Percentiles rank a stretch among this genome's conserved stretches.
Evolutionary conservation across 805 yeast species (phyloP).

Genomic region (Cyberlindnera euphorbiiphila): DNA sequence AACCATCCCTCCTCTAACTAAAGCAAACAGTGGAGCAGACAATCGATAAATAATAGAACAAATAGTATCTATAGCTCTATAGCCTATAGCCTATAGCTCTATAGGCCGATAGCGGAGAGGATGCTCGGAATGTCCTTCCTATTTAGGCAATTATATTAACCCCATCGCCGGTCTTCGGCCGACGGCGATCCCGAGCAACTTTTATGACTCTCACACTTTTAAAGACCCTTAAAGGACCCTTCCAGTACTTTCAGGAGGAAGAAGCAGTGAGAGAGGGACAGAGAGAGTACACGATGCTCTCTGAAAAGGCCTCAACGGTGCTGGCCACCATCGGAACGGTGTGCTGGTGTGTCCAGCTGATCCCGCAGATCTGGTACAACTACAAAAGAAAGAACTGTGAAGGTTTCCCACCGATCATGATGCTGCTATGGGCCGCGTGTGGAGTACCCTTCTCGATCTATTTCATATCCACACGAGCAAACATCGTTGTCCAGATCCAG

Average conservation of each 20-base stretch:
- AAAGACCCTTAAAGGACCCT: too few relatives aligned
- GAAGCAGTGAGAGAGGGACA: too few relatives aligned
- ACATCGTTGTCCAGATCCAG: constrained; percentile 78
- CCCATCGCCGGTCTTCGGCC: too few relatives aligned
- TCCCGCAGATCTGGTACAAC: constrained; percentile 81
- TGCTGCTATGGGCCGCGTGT: constrained; percentile 72
- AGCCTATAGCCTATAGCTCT: not conserved
- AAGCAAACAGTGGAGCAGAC: too few relatives aligned
- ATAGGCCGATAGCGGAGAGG: not conserved
- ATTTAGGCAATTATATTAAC: too few relatives aligned
- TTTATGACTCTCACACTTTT: too few relatives aligned
- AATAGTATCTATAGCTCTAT: too few relatives aligned
- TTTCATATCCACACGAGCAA: constrained; percentile 67
- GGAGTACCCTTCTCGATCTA: constrained; percentile 86
- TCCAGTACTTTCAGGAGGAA: too few relatives aligned
- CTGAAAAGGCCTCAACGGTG: constrained; percentile 56
- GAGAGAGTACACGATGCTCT: constrained; percentile 24
- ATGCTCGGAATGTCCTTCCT: constrained; percentile 2
- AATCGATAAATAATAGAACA: too few relatives aligned
- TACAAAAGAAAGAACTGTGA: constrained; percentile 73
- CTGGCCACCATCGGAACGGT: constrained; percentile 88
- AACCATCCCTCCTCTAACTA: too few relatives aligned
- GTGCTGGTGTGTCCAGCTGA: constrained; percentile 86
- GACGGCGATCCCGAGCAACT: too few relatives aligned
- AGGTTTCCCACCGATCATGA: constrained; percentile 86